Conservation (phyloP, 768 basidiomycete genomes). For the Hydnum rufescens region DNA sequence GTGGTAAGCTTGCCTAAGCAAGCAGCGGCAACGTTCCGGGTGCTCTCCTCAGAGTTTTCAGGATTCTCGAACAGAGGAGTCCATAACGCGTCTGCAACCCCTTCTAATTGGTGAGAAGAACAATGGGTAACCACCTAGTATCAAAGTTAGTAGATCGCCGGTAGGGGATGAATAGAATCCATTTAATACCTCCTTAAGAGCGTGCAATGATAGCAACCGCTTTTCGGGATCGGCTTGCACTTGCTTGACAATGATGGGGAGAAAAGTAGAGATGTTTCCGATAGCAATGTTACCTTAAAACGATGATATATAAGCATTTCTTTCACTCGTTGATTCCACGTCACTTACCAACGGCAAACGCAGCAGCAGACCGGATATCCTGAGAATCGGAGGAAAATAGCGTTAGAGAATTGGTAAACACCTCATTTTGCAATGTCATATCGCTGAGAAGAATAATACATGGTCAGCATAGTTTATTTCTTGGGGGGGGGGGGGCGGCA, state of each 20-base stretch:
- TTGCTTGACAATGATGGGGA: slow-evolving; percentile 66
- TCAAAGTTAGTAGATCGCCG: neutral
- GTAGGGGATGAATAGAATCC: neutral
- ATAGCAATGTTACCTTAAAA: slow-evolving; percentile 81
- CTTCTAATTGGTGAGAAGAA: slow-evolving; percentile 63
- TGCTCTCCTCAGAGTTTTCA: slow-evolving; percentile 74
- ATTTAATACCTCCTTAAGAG: slow-evolving; percentile 63
- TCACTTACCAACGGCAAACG: slow-evolving; percentile 69
- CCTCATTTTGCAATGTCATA: slow-evolving; percentile 59
- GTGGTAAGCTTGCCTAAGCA: slow-evolving; percentile 91
- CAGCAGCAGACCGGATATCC: slow-evolving; percentile 74
- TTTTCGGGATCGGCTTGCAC: slow-evolving; percentile 57
- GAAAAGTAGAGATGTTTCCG: slow-evolving; percentile 72
- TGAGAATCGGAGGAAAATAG: slow-evolving; percentile 64
- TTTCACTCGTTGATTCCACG: neutral
- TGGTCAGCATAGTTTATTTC: neutral
- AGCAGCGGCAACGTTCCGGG: slow-evolving; percentile 86
- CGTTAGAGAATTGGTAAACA: slow-evolving; percentile 55
- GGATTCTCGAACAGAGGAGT: slow-evolving; percentile 80
- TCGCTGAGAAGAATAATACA: slow-evolving; percentile 33
- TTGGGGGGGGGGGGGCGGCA: neutral
- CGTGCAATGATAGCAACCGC: slow-evolving; percentile 71
- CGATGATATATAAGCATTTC: neutral
- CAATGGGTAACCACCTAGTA: slow-evolving; percentile 78
- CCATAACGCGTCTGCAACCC: slow-evolving; percentile 81